phyloP scores from a whole-genome alignment of 2,329 filamentous ascomycete species.

The Fusarium aywerte region DNA sequence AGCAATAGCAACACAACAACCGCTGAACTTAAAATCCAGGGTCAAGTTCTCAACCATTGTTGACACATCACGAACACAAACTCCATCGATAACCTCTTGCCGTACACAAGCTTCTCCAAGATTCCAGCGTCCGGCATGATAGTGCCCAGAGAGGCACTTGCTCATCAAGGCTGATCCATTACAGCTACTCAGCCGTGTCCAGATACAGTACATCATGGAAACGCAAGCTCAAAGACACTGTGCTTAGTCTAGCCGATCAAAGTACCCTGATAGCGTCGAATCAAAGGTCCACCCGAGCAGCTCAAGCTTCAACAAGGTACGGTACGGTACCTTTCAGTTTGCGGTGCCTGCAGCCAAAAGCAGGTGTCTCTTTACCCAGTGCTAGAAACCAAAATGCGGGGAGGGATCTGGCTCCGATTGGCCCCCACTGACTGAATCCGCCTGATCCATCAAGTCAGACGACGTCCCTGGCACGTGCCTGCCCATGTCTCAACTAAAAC shows the following conservation, averaged over 20 bases:
- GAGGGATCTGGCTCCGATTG: slow-evolving; percentile 44
- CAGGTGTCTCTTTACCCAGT: slow-evolving; percentile 35
- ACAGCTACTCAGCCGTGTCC: slow-evolving; percentile 17
- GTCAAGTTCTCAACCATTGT: background rate
- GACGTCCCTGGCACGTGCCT: slow-evolving; percentile 48
- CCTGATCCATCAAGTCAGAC: slow-evolving; percentile 49
- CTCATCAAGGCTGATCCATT: slow-evolving; percentile 17
- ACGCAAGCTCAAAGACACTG: slow-evolving; percentile 24
- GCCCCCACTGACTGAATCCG: slow-evolving; percentile 42
- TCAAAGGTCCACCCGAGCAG: slow-evolving; percentile 21
- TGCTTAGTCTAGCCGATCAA: slow-evolving; percentile 10
- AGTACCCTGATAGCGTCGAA: slow-evolving; percentile 29
- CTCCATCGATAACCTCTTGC: background rate
- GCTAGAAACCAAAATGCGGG: slow-evolving; percentile 44
- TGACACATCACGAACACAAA: no score
- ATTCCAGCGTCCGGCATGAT: background rate
- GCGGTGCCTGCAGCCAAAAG: slow-evolving; percentile 27
- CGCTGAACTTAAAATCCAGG: background rate
- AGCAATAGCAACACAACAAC: slow-evolving; percentile 14
- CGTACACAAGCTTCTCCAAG: background rate
- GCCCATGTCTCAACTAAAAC: slow-evolving; percentile 36
- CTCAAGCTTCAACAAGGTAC: slow-evolving; percentile 37
- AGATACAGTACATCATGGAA: slow-evolving; percentile 38
- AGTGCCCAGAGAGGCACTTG: background rate
- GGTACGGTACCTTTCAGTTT: slow-evolving; percentile 38